Evolutionary conservation across 345 rosid genomes (phyloP).

Genomic region (Hibiscus syriacus): DNA sequence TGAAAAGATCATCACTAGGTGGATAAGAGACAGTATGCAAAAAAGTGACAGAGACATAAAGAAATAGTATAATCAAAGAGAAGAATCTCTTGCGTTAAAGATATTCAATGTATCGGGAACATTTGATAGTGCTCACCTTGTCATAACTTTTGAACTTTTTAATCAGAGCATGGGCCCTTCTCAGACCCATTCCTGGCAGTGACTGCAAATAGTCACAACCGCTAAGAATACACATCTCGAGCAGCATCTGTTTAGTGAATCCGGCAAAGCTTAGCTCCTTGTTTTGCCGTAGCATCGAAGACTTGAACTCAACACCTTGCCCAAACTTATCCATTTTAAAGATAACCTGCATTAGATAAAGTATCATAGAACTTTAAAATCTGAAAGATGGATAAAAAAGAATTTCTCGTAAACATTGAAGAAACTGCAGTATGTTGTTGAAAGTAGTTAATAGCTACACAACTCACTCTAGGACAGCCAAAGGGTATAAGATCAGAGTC

Average conservation of each 20-base stretch:
- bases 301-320: constrained; percentile 75
- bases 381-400: background rate
- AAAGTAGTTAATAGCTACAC: background rate
- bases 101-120: background rate
- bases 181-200: constrained; percentile 90
- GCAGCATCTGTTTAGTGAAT: constrained; percentile 78
- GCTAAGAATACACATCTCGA: constrained; percentile 96
- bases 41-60: background rate
- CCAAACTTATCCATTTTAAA: constrained; percentile 98
- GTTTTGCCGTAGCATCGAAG: constrained; percentile 57
- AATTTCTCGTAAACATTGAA: background rate
- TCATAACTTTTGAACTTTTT: constrained; percentile 73
- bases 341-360: constrained; percentile 46
- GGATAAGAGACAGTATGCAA: constrained; percentile 10
- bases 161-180: constrained; percentile 83
- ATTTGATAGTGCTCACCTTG: constrained; percentile 38
- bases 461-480: constrained; percentile 91
- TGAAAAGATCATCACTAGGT: constrained; percentile 1
- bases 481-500: constrained; percentile 98
- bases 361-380: constrained; percentile 3
- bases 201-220: constrained; percentile 96
- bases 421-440: constrained; percentile 8
- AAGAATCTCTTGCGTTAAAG: background rate
- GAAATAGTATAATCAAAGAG: background rate
- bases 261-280: constrained; percentile 60